phyloP scores from a whole-genome alignment of 2,329 filamentous ascomycete species.

The Anthostomella pinea region DNA sequence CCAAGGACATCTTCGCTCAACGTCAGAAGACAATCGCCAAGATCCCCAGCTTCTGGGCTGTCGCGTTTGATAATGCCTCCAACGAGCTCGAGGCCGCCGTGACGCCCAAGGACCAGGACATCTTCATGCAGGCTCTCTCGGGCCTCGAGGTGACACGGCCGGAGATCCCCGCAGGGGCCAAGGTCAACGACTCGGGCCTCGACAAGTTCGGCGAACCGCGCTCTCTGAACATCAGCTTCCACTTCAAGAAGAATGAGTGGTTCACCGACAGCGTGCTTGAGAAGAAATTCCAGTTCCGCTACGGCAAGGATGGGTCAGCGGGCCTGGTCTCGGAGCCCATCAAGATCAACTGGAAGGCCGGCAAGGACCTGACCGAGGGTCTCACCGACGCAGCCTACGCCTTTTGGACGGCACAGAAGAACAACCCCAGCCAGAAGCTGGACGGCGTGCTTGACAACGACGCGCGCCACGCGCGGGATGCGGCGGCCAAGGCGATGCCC shows the following conservation, averaged over 20 bases:
- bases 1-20: slow-evolving; percentile 47
- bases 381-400: slow-evolving; percentile 58
- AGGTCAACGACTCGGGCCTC: slow-evolving; percentile 31
- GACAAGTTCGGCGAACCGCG: slow-evolving; percentile 55
- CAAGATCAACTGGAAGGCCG: slow-evolving; percentile 63
- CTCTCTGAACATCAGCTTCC: slow-evolving; percentile 53
- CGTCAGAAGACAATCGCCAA: slow-evolving; percentile 55
- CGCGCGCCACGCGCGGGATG: slow-evolving; percentile 26
- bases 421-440: slow-evolving; percentile 30
- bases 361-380: slow-evolving; percentile 61
- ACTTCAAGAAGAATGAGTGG: slow-evolving; percentile 60
- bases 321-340: slow-evolving; percentile 66
- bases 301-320: slow-evolving; percentile 53
- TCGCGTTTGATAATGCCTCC: slow-evolving; percentile 58
- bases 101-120: slow-evolving; percentile 55
- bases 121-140: slow-evolving; percentile 55
- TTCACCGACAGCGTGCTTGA: slow-evolving; percentile 59
- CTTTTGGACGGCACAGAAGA: slow-evolving; percentile 55
- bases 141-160: slow-evolving; percentile 48
- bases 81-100: slow-evolving; percentile 63
- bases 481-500: slow-evolving; percentile 24
- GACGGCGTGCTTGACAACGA: slow-evolving; percentile 30
- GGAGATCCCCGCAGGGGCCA: slow-evolving; percentile 36
- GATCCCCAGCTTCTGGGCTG: slow-evolving; percentile 66
- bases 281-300: slow-evolving; percentile 67